Evolutionary conservation across 177 flowering plant species (phyloP).

Genomic region (Vitis hybrid): DNA sequence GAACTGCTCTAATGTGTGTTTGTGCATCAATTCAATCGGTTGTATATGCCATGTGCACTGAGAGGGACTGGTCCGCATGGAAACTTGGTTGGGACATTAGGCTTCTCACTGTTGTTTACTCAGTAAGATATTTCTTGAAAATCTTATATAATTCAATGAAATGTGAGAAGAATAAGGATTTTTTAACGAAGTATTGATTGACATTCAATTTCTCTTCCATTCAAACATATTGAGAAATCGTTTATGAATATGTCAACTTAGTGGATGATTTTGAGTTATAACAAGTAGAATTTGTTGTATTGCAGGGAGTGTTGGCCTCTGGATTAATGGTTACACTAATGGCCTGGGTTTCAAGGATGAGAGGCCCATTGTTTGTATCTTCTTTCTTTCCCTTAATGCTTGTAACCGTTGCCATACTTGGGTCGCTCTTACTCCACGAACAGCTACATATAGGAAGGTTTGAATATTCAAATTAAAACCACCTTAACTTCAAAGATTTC

Average conservation of each 20-base stretch:
- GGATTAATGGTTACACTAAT: slow-evolving; percentile 30
- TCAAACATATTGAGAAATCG: no score
- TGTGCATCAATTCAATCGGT: slow-evolving; percentile 27
- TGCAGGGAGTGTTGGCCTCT: slow-evolving; percentile 45
- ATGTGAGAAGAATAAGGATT: no score
- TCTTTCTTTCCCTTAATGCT: slow-evolving; percentile 25
- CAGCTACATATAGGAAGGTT: slow-evolving; percentile 51
- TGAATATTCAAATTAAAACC: not conserved
- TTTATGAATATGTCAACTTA: no score
- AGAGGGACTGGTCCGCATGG: slow-evolving; percentile 30
- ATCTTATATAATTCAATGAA: no score
- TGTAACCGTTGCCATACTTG: slow-evolving; percentile 39
- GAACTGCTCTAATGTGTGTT: slow-evolving; percentile 26
- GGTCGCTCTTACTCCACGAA: slow-evolving; percentile 40
- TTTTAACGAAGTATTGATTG: no score
- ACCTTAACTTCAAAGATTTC: no score
- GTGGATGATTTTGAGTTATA: no score
- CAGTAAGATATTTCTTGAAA: slow-evolving; percentile 15
- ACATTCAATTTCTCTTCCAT: no score
- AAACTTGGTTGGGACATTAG: slow-evolving; percentile 34
- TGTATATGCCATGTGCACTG: slow-evolving; percentile 19
- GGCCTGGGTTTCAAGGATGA: slow-evolving; percentile 31
- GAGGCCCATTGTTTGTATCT: slow-evolving; percentile 48
- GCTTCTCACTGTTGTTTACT: slow-evolving; percentile 25
- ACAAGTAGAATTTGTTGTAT: not conserved